A percentile compares a stretch with the other conserved stretches of the same genome.
phyloP scores from a whole-genome alignment of 768 basidiomycete species.

The Coprinopsis strossmayeri region DNA sequence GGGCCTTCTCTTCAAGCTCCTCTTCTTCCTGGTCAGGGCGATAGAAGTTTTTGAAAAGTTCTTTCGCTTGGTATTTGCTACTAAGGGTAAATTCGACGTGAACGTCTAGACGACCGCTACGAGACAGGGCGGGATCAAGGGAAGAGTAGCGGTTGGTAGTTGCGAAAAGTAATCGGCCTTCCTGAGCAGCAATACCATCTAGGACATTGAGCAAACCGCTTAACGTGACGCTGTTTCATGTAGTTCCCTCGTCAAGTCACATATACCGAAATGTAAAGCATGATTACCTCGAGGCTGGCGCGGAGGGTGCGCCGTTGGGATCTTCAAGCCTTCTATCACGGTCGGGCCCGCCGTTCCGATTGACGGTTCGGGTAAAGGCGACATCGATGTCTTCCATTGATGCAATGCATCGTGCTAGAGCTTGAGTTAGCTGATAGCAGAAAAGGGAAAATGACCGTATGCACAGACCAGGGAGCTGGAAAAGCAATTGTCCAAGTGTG shows the following conservation, averaged over 20 bases:
- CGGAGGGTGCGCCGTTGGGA: too few relatives aligned
- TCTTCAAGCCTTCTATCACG: too few relatives aligned
- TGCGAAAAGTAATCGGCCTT: conserved; percentile 53
- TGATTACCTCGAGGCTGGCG: too few relatives aligned
- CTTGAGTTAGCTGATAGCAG: background rate
- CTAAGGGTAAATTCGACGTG: conserved; percentile 73
- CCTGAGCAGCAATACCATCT: conserved; percentile 54
- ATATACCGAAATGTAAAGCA: too few relatives aligned
- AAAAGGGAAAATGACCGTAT: background rate
- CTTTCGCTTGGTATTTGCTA: conserved; percentile 57
- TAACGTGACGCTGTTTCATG: conserved; percentile 30
- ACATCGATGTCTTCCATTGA: conserved; percentile 85
- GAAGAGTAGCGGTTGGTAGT: conserved; percentile 66
- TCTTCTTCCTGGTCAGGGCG: conserved; percentile 32
- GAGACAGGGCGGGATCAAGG: conserved; percentile 68
- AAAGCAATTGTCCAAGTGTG: conserved; percentile 49
- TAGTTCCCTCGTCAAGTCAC: background rate
- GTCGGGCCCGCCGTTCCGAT: conserved; percentile 28
- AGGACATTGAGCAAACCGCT: conserved; percentile 50
- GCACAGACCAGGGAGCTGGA: conserved; percentile 44
- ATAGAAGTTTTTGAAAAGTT: conserved; percentile 67
- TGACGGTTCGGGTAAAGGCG: conserved; percentile 47
- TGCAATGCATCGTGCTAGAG: conserved; percentile 48
- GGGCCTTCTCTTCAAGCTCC: conserved; percentile 17
- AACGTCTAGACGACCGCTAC: conserved; percentile 76